Conservation (phyloP, 2,329 filamentous ascomycete species). For the Cercospora berteroae region DNA sequence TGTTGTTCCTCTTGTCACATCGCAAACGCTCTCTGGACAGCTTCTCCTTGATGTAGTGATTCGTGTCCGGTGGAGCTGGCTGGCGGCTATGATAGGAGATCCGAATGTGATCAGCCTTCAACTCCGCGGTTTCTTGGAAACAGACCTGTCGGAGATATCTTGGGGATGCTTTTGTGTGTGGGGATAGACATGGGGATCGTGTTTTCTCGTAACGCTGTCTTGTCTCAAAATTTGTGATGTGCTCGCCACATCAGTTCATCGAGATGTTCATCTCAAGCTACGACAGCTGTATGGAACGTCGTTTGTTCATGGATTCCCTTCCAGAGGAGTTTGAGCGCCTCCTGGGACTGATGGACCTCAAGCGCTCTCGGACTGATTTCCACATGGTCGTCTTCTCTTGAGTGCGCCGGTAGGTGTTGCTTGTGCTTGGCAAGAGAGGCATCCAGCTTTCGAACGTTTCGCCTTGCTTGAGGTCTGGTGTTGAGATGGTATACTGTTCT, state of each 20-base stretch:
- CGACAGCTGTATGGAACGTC: conserved; percentile 5
- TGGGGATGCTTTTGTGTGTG: not conserved
- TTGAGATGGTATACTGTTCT: conserved; percentile 14
- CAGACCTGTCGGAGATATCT: not conserved
- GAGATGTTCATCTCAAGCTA: not conserved
- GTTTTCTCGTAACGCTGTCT: not conserved
- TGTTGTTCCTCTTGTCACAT: not conserved
- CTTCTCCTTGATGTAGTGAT: not conserved
- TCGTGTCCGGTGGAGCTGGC: not conserved
- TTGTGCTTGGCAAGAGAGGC: conserved; percentile 5
- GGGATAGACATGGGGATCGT: not conserved
- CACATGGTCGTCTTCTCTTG: conserved; percentile 12
- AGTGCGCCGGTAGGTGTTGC: not conserved
- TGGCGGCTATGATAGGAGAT: not conserved
- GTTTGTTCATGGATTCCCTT: conserved; percentile 2
- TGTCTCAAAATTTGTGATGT: conserved; percentile 1
- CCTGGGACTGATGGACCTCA: conserved; percentile 12
- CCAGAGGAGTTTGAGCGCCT: conserved; percentile 3
- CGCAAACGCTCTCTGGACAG: not conserved
- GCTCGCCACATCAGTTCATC: not conserved
- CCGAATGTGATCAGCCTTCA: not conserved
- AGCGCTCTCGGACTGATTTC: conserved; percentile 15
- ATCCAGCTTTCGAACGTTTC: conserved; percentile 9
- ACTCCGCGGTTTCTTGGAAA: not conserved
- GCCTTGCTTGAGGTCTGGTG: conserved; percentile 4